phyloP scores from a whole-genome alignment of 306 rosid species.

The Malus orientalis region DNA sequence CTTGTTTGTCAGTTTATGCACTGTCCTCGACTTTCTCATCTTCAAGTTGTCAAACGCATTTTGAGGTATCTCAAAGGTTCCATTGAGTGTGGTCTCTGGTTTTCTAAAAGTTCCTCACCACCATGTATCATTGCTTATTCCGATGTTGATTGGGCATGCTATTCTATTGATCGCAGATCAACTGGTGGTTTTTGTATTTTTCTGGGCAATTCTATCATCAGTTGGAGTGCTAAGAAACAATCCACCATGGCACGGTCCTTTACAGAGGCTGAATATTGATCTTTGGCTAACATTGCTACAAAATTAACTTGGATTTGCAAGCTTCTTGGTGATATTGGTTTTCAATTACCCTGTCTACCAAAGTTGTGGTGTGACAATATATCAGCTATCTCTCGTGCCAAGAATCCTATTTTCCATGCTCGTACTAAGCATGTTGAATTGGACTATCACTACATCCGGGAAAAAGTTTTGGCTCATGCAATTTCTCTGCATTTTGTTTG shows the following conservation, averaged over 20 bases:
- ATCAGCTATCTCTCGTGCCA: not conserved
- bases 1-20: not conserved
- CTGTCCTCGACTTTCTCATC: not conserved
- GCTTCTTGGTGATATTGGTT: not conserved
- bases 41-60: not conserved
- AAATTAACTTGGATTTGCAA: not conserved
- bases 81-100: not conserved
- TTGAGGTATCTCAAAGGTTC: not conserved
- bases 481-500: too few species aligned
- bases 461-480: too few species aligned
- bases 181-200: not conserved
- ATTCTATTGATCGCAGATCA: rapidly evolving
- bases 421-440: not conserved
- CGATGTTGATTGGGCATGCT: not conserved
- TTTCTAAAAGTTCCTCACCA: rapidly evolving
- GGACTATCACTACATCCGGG: too few species aligned
- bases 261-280: not conserved
- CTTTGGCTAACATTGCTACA: not conserved
- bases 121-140: rapidly evolving
- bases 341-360: rapidly evolving
- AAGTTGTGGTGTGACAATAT: not conserved
- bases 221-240: not conserved
- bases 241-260: not conserved
- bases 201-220: not conserved
- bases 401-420: not conserved